Percentiles rank a stretch among this genome's conserved stretches.
These are phyloP conservation scores for Tetracladium maxilliforme DNA, from an alignment of 2,329 filamentous ascomycete genomes.

Conservation along the genomic window DNA sequence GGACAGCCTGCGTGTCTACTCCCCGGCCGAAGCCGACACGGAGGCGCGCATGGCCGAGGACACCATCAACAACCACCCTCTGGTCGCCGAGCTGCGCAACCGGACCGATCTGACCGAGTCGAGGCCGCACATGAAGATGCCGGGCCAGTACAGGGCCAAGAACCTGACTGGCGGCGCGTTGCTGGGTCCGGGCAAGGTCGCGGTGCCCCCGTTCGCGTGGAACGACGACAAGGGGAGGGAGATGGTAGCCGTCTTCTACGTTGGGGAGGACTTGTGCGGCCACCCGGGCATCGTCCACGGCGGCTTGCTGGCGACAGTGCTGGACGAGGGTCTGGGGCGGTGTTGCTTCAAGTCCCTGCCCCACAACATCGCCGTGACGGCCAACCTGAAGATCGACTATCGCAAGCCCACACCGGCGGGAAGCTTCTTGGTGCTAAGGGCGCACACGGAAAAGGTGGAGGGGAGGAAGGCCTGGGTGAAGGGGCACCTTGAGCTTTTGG, in stretches of 20 bases:
- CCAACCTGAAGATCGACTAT: slow-evolving; percentile 73
- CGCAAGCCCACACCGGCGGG: slow-evolving; percentile 63
- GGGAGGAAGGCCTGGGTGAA: slow-evolving; percentile 91
- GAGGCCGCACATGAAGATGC: slow-evolving; percentile 79
- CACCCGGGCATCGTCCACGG: slow-evolving; percentile 87
- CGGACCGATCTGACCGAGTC: slow-evolving; percentile 58
- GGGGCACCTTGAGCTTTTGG: slow-evolving; percentile 70
- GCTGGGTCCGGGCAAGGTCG: slow-evolving; percentile 58
- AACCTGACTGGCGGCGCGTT: slow-evolving; percentile 76
- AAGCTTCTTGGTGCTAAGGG: slow-evolving; percentile 63
- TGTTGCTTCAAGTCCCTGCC: slow-evolving; percentile 83
- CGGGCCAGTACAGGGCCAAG: slow-evolving; percentile 49
- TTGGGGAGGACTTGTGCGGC: slow-evolving; percentile 70
- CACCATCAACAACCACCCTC: slow-evolving; percentile 59
- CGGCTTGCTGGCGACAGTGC: slow-evolving; percentile 76
- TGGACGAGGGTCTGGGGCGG: slow-evolving; percentile 79
- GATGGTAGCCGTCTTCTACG: slow-evolving; percentile 58
- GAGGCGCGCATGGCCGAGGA: slow-evolving; percentile 50
- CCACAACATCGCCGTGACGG: slow-evolving; percentile 74
- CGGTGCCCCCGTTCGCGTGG: slow-evolving; percentile 71
- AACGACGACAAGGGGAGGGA: slow-evolving; percentile 53
- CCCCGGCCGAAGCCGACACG: too few species aligned
- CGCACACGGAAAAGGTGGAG: slow-evolving; percentile 71
- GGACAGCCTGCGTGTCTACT: too few species aligned
- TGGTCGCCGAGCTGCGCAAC: slow-evolving; percentile 53